Conservation (phyloP, 164 flowering plant genomes). For the Kingdonia uniflora region DNA sequence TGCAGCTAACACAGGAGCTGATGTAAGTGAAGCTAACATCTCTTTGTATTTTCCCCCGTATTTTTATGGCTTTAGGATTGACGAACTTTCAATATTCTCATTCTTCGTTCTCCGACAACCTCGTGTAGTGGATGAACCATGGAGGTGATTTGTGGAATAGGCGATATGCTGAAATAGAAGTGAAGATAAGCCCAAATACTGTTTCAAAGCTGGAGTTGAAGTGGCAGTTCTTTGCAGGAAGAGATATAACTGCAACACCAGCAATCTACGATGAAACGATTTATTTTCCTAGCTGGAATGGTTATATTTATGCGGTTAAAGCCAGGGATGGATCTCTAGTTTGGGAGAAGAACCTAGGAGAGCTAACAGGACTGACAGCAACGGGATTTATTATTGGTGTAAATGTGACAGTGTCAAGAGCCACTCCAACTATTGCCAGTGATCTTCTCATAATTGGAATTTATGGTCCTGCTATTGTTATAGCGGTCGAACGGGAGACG, state of each 20-base stretch:
- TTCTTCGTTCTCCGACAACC: too few relatives aligned
- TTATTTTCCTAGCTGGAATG: slow-evolving; percentile 46
- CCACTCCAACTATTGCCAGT: slow-evolving; percentile 32
- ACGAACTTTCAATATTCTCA: background rate
- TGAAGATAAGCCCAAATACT: slow-evolving; percentile 15
- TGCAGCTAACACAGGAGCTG: background rate
- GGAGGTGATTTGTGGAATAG: slow-evolving; percentile 34
- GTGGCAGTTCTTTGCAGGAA: slow-evolving; percentile 36
- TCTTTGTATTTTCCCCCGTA: background rate
- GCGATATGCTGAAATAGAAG: slow-evolving; percentile 13
- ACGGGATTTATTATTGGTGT: slow-evolving; percentile 9
- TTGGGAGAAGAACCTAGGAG: slow-evolving; percentile 29
- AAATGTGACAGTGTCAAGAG: slow-evolving; percentile 19
- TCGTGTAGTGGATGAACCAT: slow-evolving; percentile 33
- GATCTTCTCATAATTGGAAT: slow-evolving; percentile 31
- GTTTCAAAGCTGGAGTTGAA: slow-evolving; percentile 17
- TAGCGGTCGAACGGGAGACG: slow-evolving; percentile 22
- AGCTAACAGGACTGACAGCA: slow-evolving; percentile 24
- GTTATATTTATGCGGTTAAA: slow-evolving; percentile 32
- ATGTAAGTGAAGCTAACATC: background rate
- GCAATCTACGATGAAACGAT: slow-evolving; percentile 25
- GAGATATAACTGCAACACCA: slow-evolving; percentile 42
- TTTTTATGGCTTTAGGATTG: background rate
- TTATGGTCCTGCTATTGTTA: slow-evolving; percentile 39
- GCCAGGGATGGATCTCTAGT: slow-evolving; percentile 27